These are phyloP conservation scores for Bolboschoenus planiculmis DNA, from an alignment of 176 grass and related monocot species.

Conservation along the genomic window DNA sequence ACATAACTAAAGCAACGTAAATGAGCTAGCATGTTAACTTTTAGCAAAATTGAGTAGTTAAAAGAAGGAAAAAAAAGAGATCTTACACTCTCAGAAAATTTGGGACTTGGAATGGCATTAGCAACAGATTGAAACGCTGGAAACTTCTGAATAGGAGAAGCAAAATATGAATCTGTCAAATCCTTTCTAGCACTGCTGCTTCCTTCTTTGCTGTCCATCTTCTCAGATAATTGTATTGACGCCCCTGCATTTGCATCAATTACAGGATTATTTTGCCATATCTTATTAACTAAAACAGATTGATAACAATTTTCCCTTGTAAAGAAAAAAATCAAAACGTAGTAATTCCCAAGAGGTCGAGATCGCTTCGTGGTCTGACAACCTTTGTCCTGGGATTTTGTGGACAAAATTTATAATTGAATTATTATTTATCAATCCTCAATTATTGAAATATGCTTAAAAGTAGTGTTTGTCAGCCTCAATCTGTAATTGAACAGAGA, in stretches of 20 bases:
- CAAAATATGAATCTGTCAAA: conserved; percentile 34
- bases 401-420: not conserved
- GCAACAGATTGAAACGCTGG: conserved; percentile 53
- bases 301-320: not conserved
- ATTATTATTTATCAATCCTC: not conserved
- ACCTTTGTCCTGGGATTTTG: not conserved
- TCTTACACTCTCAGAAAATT: conserved; percentile 95
- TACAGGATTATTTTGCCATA: not conserved
- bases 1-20: not conserved
- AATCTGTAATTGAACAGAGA: not conserved
- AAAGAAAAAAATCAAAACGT: not conserved
- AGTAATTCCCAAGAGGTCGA: not conserved
- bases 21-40: not conserved
- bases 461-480: not conserved
- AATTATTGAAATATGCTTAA: not conserved
- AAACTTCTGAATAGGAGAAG: conserved; percentile 60
- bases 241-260: conserved; percentile 28
- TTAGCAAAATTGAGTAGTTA: not conserved
- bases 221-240: conserved; percentile 28
- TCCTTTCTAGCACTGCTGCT: not conserved
- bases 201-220: conserved; percentile 18
- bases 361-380: not conserved
- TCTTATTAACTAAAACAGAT: not conserved
- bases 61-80: not conserved
- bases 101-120: conserved; percentile 62